Base-by-base conservation (phyloP, 2,329 filamentous ascomycete genomes). In the Aspergillus arachidicola region DNA sequence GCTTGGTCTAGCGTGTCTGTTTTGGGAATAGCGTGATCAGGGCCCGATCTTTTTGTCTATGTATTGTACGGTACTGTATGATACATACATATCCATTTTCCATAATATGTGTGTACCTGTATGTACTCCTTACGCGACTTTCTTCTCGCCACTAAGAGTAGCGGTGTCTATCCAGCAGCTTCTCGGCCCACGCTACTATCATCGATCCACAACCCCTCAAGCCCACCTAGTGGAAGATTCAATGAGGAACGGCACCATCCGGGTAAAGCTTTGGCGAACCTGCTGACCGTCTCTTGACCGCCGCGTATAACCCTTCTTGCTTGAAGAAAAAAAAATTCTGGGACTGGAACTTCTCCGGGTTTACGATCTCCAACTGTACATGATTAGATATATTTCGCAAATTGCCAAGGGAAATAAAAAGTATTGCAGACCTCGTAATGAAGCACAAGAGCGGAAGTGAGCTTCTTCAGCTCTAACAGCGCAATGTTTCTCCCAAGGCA, bases 401-500 rank as follows among this genome's bases (percentile, higher is more conserved):
- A 21, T 6, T 23, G 10, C 4, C 4, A n/a, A 54, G 5, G n/a
- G 23, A 6, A 23, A 7, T 1, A 2, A 1, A 34, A 11, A 23
- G 51, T 6, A 38, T n/a, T n/a, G n/a, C 43, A 50, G 19, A 58
- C 57, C n/a, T 58, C 57, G 19, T 48, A 58, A 32, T 48, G n/a
- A 26, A 58, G 43, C 38, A 58, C 21, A n/a, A 58, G 43, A 23
- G 57, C 57, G 4, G 57, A 41, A 11, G 30, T 48, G 12, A 66
- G 50, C 41, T 66, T 64, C 26, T 66, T 55, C 32, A 66, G 28
- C 53, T 66, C 64, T 12, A 66, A 38, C n/a, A 61, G 53, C 7
- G 64, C 59, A 16, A 64, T 59, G 30, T 64, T 59, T 46, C 58
- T 64, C n/a, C 64, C 64, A 21, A 66, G 48, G 23, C 64, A 66